These are phyloP conservation scores for Aspergillus ibericus DNA, from an alignment of 2,329 filamentous ascomycete species.

Conservation along the genomic window DNA sequence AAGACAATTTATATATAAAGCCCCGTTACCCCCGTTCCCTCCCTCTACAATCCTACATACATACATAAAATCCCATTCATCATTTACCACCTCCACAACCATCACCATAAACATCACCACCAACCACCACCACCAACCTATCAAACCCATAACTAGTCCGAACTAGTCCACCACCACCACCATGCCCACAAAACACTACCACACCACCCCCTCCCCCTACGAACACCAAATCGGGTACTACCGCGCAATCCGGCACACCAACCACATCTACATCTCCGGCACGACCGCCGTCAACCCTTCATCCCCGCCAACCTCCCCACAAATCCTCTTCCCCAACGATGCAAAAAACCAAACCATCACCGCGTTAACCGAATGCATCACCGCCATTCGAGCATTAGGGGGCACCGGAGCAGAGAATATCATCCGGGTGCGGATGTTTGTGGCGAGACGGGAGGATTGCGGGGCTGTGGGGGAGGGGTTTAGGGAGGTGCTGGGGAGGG, in stretches of 20 bases:
- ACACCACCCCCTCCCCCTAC: slow-evolving; percentile 38
- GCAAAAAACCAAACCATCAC: slow-evolving; percentile 34
- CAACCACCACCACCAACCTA: no score
- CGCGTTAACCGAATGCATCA: slow-evolving; percentile 28
- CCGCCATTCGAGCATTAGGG: slow-evolving; percentile 34
- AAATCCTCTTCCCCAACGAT: slow-evolving; percentile 32
- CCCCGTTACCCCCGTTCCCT: no score
- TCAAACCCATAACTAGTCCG: no score
- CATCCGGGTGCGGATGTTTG: slow-evolving; percentile 39
- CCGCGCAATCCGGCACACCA: slow-evolving; percentile 38
- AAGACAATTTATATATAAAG: no score
- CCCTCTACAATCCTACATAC: no score
- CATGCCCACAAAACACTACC: slow-evolving; percentile 23
- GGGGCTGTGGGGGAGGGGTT: slow-evolving; percentile 31
- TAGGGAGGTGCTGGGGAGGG: slow-evolving; percentile 28
- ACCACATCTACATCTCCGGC: slow-evolving; percentile 40
- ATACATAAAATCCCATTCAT: no score
- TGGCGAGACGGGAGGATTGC: slow-evolving; percentile 32
- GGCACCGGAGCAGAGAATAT: slow-evolving; percentile 33
- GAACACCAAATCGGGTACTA: slow-evolving; percentile 40
- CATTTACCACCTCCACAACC: no score
- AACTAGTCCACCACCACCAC: no score
- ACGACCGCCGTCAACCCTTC: slow-evolving; percentile 39
- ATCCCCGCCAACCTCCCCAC: slow-evolving; percentile 24
- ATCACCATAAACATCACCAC: no score